A percentile compares a stretch with the other conserved stretches of the same genome.
phyloP scores from a whole-genome alignment of 2,329 filamentous ascomycete species.

The Colletotrichum sidae region DNA sequence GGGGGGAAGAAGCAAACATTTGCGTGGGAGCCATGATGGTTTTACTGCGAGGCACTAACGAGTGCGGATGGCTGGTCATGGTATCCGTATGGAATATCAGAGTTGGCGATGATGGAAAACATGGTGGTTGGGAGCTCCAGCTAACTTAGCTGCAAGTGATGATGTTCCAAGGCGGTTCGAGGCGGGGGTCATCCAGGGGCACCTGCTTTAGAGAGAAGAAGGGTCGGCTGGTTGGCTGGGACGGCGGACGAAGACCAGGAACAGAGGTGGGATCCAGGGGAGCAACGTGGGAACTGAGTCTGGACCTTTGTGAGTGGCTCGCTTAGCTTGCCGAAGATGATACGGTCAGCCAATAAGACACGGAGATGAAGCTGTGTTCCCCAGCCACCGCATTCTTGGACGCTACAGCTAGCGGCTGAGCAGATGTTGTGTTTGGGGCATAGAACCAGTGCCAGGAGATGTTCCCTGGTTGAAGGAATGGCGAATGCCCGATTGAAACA shows the following conservation, averaged over 20 bases:
- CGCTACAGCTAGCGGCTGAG: conserved; percentile 6
- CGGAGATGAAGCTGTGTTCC: not conserved
- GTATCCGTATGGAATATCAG: not conserved
- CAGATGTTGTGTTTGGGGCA: not conserved
- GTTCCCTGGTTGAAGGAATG: not conserved
- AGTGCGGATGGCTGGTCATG: conserved; percentile 37
- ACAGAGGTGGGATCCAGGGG: not conserved
- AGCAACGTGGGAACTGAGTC: not conserved
- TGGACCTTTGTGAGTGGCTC: not conserved
- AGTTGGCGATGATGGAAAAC: conserved; percentile 32
- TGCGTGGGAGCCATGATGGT: conserved; percentile 34
- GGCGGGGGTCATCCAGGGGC: conserved; percentile 15
- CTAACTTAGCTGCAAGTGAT: not conserved
- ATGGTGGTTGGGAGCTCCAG: conserved; percentile 39
- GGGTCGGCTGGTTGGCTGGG: conserved; percentile 22
- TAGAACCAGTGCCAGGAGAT: not conserved
- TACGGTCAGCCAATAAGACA: conserved; percentile 17
- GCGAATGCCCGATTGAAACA: conserved; percentile 10
- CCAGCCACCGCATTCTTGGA: conserved; percentile 21
- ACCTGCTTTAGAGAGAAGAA: not conserved
- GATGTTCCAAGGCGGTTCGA: conserved; percentile 18
- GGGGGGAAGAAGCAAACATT: conserved; percentile 21
- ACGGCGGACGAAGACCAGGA: not conserved
- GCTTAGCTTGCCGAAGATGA: conserved; percentile 3
- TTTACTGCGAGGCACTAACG: conserved; percentile 35